Percentiles rank a stretch among this genome's conserved stretches.
Evolutionary conservation across 1,284 basidiomycete species (phyloP).

Genomic region (Cystobasidium pallidum): DNA sequence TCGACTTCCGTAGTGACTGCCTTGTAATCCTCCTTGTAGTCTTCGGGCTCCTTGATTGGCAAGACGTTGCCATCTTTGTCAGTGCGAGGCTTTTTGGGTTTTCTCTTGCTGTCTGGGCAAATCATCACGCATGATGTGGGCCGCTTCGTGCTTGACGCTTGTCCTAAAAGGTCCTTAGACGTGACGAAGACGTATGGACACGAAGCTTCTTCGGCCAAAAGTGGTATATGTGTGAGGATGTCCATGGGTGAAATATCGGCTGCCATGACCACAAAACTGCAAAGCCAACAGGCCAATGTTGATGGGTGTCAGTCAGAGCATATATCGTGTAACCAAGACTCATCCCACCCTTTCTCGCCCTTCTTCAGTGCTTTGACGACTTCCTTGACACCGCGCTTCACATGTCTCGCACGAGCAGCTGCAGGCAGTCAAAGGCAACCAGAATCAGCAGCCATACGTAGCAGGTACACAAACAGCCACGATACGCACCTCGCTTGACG

Average conservation of each 20-base stretch:
- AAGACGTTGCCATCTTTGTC: slow-evolving; percentile 65
- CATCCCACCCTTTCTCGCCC: slow-evolving; percentile 83
- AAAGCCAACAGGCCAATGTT: too few relatives aligned
- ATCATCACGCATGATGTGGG: slow-evolving; percentile 98
- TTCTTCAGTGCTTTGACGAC: slow-evolving; percentile 94
- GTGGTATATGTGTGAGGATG: slow-evolving; percentile 94
- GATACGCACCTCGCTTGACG: slow-evolving; percentile 77
- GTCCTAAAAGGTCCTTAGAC: slow-evolving; percentile 84
- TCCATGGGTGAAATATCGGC: slow-evolving; percentile 98
- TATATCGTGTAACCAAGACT: not conserved
- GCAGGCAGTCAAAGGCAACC: slow-evolving; percentile 13
- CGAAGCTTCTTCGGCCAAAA: slow-evolving; percentile 90
- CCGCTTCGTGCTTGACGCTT: slow-evolving; percentile 93
- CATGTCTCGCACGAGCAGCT: slow-evolving; percentile 89
- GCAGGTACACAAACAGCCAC: not conserved
- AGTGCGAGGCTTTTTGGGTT: slow-evolving; percentile 69
- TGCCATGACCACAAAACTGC: slow-evolving; percentile 84
- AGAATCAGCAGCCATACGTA: not conserved
- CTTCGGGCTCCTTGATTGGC: slow-evolving; percentile 62
- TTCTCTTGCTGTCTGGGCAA: slow-evolving; percentile 62
- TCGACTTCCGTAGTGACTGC: slow-evolving; percentile 83
- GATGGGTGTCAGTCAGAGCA: too few relatives aligned
- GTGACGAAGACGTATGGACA: slow-evolving; percentile 85
- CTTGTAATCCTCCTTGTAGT: slow-evolving; percentile 80
- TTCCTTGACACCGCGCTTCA: slow-evolving; percentile 94